These are phyloP conservation scores for Blastobotrys elegans DNA, from an alignment of 1,139 yeast species.

Conservation along the genomic window DNA sequence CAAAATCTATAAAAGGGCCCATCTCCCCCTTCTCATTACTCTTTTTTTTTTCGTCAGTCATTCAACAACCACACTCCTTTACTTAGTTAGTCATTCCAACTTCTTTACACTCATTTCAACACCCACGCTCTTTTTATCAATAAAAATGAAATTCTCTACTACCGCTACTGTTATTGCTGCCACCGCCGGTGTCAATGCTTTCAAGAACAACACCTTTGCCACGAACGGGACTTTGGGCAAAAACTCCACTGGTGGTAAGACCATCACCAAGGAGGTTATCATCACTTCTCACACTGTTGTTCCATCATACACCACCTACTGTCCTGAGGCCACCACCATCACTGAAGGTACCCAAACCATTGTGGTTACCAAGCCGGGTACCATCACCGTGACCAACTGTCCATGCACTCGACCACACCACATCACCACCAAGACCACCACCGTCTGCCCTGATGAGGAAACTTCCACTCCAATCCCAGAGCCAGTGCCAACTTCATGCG, in stretches of 20 bases:
- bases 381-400: slow-evolving; percentile 42
- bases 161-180: slow-evolving; percentile 29
- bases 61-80: no score
- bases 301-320: slow-evolving; percentile 40
- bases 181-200: slow-evolving; percentile 26
- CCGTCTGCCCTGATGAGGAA: background rate
- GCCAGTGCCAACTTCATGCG: no score
- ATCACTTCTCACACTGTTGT: slow-evolving; percentile 33
- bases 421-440: slow-evolving; percentile 40
- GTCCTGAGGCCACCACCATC: slow-evolving; percentile 41
- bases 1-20: no score
- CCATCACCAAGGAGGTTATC: slow-evolving; percentile 30
- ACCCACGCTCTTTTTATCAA: no score
- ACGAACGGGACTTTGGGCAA: background rate
- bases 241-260: no score
- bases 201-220: no score
- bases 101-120: no score
- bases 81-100: no score
- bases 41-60: no score
- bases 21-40: no score
- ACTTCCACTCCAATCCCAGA: background rate
- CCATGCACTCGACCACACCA: slow-evolving; percentile 54
- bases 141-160: slow-evolving; percentile 33
- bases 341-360: slow-evolving; percentile 37
- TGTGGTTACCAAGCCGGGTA: slow-evolving; percentile 40